These are phyloP conservation scores for Tolypocladium tundrense DNA, from an alignment of 2,329 filamentous ascomycete genomes.

Conservation along the genomic window DNA sequence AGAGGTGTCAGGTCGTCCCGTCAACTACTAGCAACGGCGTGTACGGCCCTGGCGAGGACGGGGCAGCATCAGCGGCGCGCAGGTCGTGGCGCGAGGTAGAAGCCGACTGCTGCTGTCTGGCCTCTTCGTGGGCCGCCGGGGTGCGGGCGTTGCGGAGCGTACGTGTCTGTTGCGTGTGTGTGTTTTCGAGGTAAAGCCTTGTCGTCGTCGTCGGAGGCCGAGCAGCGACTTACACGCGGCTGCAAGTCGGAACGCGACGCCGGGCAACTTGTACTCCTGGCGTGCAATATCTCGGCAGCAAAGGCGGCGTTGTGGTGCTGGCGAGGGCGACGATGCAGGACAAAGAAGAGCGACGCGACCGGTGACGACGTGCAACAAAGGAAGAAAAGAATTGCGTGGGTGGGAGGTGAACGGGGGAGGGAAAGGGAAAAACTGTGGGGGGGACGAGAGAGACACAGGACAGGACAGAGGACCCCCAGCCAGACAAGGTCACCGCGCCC, in stretches of 20 bases:
- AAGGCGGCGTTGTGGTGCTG: constrained; percentile 3
- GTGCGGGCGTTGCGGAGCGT: not conserved
- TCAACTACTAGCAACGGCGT: not conserved
- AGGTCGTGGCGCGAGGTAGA: constrained; percentile 3
- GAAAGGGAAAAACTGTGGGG: constrained; percentile 9
- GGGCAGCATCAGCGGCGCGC: not conserved
- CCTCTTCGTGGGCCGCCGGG: not conserved
- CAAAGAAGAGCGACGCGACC: constrained; percentile 14
- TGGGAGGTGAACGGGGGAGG: constrained; percentile 9
- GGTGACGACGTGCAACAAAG: constrained; percentile 13
- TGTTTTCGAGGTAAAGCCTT: not conserved
- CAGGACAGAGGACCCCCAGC: constrained; percentile 1
- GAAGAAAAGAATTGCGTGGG: constrained; percentile 16
- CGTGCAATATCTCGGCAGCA: constrained; percentile 1
- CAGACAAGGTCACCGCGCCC: constrained; percentile 4
- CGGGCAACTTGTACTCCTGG: not conserved
- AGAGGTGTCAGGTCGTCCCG: not conserved
- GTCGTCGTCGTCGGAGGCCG: not conserved
- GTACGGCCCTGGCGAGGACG: not conserved
- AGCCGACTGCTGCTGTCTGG: not conserved
- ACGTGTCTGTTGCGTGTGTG: not conserved
- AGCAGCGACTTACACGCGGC: constrained; percentile 22
- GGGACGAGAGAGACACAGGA: constrained; percentile 2
- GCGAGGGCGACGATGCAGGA: constrained; percentile 4
- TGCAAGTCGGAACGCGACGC: constrained; percentile 6